Evolutionary conservation across 176 grass and related monocot species (phyloP), one percentile per base, ranked within the genome.

Genomic region (Ensete glaucum): DNA sequence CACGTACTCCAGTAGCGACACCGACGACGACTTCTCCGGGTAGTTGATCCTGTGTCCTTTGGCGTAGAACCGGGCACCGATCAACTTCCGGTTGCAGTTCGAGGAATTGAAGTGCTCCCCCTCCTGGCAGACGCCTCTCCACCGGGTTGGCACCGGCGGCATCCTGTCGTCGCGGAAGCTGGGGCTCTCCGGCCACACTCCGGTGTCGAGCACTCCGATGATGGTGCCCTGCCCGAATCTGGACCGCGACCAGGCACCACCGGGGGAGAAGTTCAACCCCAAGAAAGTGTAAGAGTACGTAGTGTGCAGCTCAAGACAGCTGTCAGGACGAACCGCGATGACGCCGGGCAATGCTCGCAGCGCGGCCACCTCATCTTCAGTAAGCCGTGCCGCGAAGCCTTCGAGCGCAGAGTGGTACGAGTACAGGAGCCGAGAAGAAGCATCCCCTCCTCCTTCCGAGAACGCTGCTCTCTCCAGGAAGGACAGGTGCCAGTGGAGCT

Each of bases 121-220:
- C 64, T 56, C 83, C 80, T 97, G 79, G 75, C 93, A 97, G 68
- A 77, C 82, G 15, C 93, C 90, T 10, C 53, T 54, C 93, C 93
- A 97, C 71, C 83, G 76, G 11, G 23, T 43, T 0, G 93, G 85
- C 65, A 80, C 80, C 0, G 88, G 85, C 12, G 93, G 85, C 90
- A 97, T 97, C n/a, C 77, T 62, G 53, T 67, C 76, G 80, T 97
- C 93, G 10, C 85, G 54, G 74, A 97, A 97, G 87, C 90, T 93
- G 2, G 93, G 90, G 63, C 63, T 97, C 76, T 97, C 93, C 9
- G 93, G 93, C 93, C 93, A 97, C 11, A 97, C 89, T 29, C 90
- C 93, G 13, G 93, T 97, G 66, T 97, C 93, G 74, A 97, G 90
- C 52, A 97, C 93, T 17, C 93, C 93, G 56, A 97, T 34, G 72